Conservation (phyloP, 2,329 filamentous ascomycete species). For the Alternaria sp. region DNA sequence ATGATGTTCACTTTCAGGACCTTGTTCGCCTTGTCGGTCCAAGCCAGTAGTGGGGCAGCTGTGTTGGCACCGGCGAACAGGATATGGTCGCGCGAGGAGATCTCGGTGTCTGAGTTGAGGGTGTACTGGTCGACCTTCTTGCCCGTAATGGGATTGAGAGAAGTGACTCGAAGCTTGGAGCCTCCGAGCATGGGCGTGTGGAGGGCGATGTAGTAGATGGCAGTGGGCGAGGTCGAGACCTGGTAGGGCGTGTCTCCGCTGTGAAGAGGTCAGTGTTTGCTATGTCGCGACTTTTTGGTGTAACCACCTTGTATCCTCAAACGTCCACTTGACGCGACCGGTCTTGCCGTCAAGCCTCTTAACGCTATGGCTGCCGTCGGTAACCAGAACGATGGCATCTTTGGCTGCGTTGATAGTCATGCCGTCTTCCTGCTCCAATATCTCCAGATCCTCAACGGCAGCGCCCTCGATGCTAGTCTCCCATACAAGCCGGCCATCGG, state of each 20-base stretch:
- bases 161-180: slow-evolving; percentile 78
- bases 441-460: slow-evolving; percentile 74
- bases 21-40: slow-evolving; percentile 70
- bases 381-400: slow-evolving; percentile 75
- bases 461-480: slow-evolving; percentile 66
- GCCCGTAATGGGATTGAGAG: slow-evolving; percentile 76
- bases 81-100: slow-evolving; percentile 70
- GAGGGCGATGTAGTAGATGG: slow-evolving; percentile 78
- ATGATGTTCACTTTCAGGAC: slow-evolving; percentile 77
- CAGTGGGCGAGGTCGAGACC: slow-evolving; percentile 72
- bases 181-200: slow-evolving; percentile 70
- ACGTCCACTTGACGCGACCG: slow-evolving; percentile 81
- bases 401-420: slow-evolving; percentile 59
- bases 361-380: slow-evolving; percentile 66
- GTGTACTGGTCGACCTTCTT: slow-evolving; percentile 74
- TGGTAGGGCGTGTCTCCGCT: slow-evolving; percentile 78
- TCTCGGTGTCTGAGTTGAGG: slow-evolving; percentile 77
- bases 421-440: slow-evolving; percentile 73
- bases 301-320: slow-evolving; percentile 66
- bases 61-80: slow-evolving; percentile 80
- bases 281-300: neutral
- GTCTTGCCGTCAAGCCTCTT: slow-evolving; percentile 75
- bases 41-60: slow-evolving; percentile 76
- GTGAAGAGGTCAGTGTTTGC: slow-evolving; percentile 20
- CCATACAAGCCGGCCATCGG: slow-evolving; percentile 83